A percentile compares a stretch with the other conserved stretches of the same genome.
Evolutionary conservation across 306 rosid genomes (phyloP).

Genomic region (Malus fusca): DNA sequence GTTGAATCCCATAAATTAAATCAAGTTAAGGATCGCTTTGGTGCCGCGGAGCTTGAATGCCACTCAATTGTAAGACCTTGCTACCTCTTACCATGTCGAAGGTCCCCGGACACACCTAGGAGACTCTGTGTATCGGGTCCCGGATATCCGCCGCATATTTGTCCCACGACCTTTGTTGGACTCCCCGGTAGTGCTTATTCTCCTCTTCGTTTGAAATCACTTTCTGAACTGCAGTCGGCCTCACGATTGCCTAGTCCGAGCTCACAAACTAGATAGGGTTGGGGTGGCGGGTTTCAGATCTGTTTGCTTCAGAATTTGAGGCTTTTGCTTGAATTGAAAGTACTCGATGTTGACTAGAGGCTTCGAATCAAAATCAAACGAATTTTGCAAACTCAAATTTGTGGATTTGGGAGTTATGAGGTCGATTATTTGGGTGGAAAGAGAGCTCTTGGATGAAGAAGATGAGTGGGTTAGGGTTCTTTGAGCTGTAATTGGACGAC

Average conservation of each 20-base stretch:
- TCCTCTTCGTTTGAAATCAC: background rate
- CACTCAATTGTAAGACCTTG: constrained; percentile 66
- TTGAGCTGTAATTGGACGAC: no score
- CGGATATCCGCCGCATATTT: constrained; percentile 79
- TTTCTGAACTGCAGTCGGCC: background rate
- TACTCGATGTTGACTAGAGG: background rate
- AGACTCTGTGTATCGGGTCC: constrained; percentile 64
- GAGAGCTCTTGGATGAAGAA: no score
- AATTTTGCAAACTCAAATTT: background rate
- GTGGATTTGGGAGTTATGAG: constrained; percentile 26
- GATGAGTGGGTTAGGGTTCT: no score
- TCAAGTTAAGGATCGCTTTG: constrained; percentile 68
- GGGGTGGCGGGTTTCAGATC: background rate
- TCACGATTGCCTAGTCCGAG: background rate
- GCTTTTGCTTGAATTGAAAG: constrained; percentile 8
- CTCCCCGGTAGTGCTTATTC: constrained; percentile 49
- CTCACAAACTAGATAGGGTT: constrained; percentile 30
- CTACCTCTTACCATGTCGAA: constrained; percentile 76
- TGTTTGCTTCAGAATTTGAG: background rate
- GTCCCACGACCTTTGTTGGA: constrained; percentile 74
- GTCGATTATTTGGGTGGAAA: constrained; percentile 22
- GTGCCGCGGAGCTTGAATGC: constrained; percentile 71
- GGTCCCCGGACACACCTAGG: constrained; percentile 74
- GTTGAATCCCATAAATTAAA: no score
- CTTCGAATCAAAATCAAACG: constrained; percentile 12